A percentile compares a stretch with the other conserved stretches of the same genome.
Evolutionary conservation across 2,329 filamentous ascomycete genomes (phyloP).

Genomic region (Karstenula rhodostoma): DNA sequence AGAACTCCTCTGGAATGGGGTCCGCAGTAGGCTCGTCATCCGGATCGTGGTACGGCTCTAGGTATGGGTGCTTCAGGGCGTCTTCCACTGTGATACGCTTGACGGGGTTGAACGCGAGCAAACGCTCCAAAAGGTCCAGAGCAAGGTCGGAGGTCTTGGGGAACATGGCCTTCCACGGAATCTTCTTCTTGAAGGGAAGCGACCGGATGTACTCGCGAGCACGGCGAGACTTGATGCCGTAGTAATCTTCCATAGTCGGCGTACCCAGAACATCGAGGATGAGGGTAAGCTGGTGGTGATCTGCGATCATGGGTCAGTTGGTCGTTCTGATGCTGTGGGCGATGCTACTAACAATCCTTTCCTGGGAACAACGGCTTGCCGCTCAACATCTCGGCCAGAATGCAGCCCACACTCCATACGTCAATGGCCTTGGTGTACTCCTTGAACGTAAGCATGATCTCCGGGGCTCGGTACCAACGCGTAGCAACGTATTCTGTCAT

Average conservation of each 20-base stretch:
- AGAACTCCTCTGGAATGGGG: slow-evolving; percentile 98
- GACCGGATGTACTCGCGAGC: slow-evolving; percentile 98
- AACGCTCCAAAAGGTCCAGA: slow-evolving; percentile 91
- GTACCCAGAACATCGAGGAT: slow-evolving; percentile 98
- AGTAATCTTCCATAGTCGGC: slow-evolving; percentile 99
- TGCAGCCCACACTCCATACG: slow-evolving; percentile 98
- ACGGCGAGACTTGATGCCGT: slow-evolving; percentile 97
- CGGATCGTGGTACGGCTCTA: slow-evolving; percentile 98
- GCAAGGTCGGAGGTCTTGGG: slow-evolving; percentile 99
- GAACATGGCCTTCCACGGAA: slow-evolving; percentile 95
- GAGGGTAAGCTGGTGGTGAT: slow-evolving; percentile 96
- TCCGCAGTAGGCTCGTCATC: slow-evolving; percentile 97
- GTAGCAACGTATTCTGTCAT: slow-evolving; percentile 99
- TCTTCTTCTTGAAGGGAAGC: slow-evolving; percentile 99
- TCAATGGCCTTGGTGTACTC: slow-evolving; percentile 99
- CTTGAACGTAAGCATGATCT: slow-evolving; percentile 99
- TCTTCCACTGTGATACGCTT: slow-evolving; percentile 99
- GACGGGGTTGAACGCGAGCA: slow-evolving; percentile 96
- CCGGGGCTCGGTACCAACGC: slow-evolving; percentile 97
- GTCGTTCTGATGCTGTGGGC: not conserved
- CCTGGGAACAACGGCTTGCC: slow-evolving; percentile 98
- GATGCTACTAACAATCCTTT: slow-evolving; percentile 83
- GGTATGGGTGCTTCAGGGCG: slow-evolving; percentile 94
- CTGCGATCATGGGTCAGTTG: slow-evolving; percentile 55
- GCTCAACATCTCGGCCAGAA: slow-evolving; percentile 97